Base-by-base conservation (phyloP, 2,329 filamentous ascomycete species). In the Monilinia polystroma region DNA sequence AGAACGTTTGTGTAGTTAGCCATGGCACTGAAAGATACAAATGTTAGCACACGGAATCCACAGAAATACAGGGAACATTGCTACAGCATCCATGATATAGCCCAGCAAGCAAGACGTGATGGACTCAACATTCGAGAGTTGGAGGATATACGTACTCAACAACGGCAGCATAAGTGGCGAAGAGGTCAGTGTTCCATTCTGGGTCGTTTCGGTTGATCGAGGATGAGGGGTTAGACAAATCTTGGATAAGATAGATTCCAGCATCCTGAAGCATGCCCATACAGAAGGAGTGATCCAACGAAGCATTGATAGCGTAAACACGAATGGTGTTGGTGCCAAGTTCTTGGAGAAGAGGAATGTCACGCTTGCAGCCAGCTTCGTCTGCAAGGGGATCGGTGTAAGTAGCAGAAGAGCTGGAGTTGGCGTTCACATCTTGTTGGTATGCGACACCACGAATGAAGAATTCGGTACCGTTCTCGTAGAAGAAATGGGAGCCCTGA, bases 371-470 rank as follows among this genome's bases (percentile, higher is more conserved):
- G 72, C 81, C 79, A 45, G 81, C 80, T 67, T 81, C 79, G 76
- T 96, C 87, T 72, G 92, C 84, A 52, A 99, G 87, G 67, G 95
- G 94, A 77, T 99, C 95, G 70, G 83, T 85, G 82, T 93, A 98
- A 69, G 82, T 82, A 66, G 79, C 77, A 65, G 78, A 78, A 49
- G 80, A 82, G 65, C 82, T 81, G 67, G 75, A 76, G 63, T 83
- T 84, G 63, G 85, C 81, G 71, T 82, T 82, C 71, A 83, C 83
- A 74, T 94, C 91, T 81, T 93, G 87, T 83, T 99, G 95, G 82
- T 99, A 99, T 72, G 95, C 95, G 73, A 99, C 84, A 81, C 95
- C 95, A 79, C 90, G 92, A 79, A 98, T 92, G 84, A 88, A 97
- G 84, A 97, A 94, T 80, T 95, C 93, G 77, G 86, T 86, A 73